Conservation (phyloP, 768 basidiomycete genomes). For the Calocybe indica region DNA sequence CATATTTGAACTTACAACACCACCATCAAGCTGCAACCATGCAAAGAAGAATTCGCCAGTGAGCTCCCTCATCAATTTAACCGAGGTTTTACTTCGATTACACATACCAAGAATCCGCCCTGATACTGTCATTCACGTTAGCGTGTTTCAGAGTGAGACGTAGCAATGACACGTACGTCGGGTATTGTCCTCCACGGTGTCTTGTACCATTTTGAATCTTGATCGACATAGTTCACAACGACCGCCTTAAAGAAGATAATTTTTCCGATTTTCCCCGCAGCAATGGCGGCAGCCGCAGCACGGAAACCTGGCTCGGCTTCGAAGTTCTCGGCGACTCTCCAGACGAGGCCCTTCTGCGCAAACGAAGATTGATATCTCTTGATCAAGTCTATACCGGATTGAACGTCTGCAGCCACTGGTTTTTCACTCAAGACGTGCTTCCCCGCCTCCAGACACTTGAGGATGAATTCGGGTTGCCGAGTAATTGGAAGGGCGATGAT, state of each 20-base stretch:
- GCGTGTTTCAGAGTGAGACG: conserved; percentile 1
- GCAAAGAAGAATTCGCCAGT: conserved; percentile 1
- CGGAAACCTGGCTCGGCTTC: conserved; percentile 60
- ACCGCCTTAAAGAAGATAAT: conserved; percentile 61
- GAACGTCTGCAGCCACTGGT: conserved; percentile 71
- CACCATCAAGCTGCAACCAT: conserved; percentile 59
- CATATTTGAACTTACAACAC: conserved; percentile 47
- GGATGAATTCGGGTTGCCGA: conserved; percentile 61
- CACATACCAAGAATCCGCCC: conserved; percentile 74
- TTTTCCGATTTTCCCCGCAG: conserved; percentile 62
- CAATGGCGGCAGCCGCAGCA: conserved; percentile 41
- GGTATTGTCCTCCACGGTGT: conserved; percentile 82
- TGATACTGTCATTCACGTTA: conserved; percentile 43
- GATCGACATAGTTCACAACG: conserved; percentile 46
- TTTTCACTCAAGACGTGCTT: conserved; percentile 92
- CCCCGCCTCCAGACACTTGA: conserved; percentile 60
- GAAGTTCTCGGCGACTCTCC: conserved; percentile 79
- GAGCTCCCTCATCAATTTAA: not conserved
- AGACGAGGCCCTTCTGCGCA: conserved; percentile 63
- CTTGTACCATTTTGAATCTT: conserved; percentile 70
- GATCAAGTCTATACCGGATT: conserved; percentile 57
- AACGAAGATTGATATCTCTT: conserved; percentile 58
- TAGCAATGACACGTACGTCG: conserved; percentile 43
- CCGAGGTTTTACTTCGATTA: not conserved
- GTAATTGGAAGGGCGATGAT: conserved; percentile 77